Conservation (phyloP, 2,329 filamentous ascomycete species). For the Fusarium transvaalense region DNA sequence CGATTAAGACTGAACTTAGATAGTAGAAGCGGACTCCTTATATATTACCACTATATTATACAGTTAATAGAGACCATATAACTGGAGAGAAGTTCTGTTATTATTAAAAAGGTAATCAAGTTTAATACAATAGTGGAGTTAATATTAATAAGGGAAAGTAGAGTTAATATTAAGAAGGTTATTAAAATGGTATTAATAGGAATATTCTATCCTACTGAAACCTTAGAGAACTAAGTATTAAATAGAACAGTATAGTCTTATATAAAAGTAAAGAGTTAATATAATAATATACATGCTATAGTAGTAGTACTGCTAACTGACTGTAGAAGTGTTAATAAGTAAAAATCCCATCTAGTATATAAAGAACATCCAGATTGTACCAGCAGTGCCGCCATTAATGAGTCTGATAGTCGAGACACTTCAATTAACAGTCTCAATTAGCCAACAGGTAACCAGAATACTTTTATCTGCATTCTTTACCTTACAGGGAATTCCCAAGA, state of each 20-base stretch:
- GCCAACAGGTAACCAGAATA: no score
- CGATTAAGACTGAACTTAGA: slow-evolving; percentile 37
- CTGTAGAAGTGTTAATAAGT: slow-evolving; percentile 53
- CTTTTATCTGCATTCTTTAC: slow-evolving; percentile 25
- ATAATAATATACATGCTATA: no score
- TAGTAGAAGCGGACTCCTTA: slow-evolving; percentile 19
- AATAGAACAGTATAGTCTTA: slow-evolving; percentile 42
- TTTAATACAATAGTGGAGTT: slow-evolving; percentile 35
- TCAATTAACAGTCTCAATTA: background rate
- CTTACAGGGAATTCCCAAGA: slow-evolving; percentile 59
- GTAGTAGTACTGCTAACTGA: slow-evolving; percentile 36
- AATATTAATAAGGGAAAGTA: slow-evolving; percentile 42
- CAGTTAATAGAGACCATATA: slow-evolving; percentile 43
- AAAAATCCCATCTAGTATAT: slow-evolving; percentile 56
- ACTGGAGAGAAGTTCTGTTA: slow-evolving; percentile 37
- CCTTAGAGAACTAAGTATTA: slow-evolving; percentile 39
- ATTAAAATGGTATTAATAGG: slow-evolving; percentile 40
- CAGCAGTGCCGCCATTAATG: slow-evolving; percentile 60
- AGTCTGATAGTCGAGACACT: slow-evolving; percentile 45
- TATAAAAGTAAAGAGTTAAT: slow-evolving; percentile 38
- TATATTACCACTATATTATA: slow-evolving; percentile 43
- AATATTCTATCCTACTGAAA: slow-evolving; percentile 33
- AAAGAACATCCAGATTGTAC: slow-evolving; percentile 61
- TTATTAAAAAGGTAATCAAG: slow-evolving; percentile 38
- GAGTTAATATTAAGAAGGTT: slow-evolving; percentile 36